Evolutionary conservation across 1,284 basidiomycete species (phyloP).

Genomic region (Chalciporus sp.): DNA sequence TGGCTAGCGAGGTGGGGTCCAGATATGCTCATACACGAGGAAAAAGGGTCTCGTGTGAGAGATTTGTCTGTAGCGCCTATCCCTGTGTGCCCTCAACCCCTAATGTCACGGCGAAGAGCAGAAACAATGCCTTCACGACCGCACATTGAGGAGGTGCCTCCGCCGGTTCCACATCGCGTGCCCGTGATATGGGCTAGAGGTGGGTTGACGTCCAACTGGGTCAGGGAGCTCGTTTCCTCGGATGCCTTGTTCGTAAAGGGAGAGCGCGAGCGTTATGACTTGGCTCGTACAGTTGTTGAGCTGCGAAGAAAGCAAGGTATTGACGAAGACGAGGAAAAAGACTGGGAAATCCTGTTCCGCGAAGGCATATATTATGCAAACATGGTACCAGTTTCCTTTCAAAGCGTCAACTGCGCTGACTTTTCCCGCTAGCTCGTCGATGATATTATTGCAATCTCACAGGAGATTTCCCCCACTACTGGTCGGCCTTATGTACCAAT

Average conservation of each 20-base stretch:
- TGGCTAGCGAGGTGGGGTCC: conserved; percentile 88
- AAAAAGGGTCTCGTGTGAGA: conserved; percentile 34
- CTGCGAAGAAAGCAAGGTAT: conserved; percentile 59
- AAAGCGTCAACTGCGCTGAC: conserved; percentile 9
- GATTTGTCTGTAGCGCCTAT: conserved; percentile 18
- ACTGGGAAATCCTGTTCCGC: conserved; percentile 75
- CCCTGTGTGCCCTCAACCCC: conserved; percentile 8
- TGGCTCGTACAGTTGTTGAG: conserved; percentile 79
- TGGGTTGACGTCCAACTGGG: conserved; percentile 74
- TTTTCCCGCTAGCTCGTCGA: conserved; percentile 60
- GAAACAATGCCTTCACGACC: conserved; percentile 32
- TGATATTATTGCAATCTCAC: conserved; percentile 72
- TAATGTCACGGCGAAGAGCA: conserved; percentile 28
- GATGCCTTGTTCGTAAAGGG: conserved; percentile 81
- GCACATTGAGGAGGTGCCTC: conserved; percentile 17
- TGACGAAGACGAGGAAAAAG: conserved; percentile 57
- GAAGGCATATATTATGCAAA: conserved; percentile 87
- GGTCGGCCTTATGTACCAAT: conserved; percentile 71
- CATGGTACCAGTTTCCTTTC: conserved; percentile 56
- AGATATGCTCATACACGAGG: conserved; percentile 76
- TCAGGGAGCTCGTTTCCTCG: conserved; percentile 73
- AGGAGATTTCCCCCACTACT: conserved; percentile 72
- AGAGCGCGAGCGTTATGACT: conserved; percentile 81
- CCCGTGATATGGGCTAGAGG: conserved; percentile 69
- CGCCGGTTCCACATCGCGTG: conserved; percentile 23